Conservation (phyloP, 495 filamentous ascomycete species). For the Neurospora discreta region DNA sequence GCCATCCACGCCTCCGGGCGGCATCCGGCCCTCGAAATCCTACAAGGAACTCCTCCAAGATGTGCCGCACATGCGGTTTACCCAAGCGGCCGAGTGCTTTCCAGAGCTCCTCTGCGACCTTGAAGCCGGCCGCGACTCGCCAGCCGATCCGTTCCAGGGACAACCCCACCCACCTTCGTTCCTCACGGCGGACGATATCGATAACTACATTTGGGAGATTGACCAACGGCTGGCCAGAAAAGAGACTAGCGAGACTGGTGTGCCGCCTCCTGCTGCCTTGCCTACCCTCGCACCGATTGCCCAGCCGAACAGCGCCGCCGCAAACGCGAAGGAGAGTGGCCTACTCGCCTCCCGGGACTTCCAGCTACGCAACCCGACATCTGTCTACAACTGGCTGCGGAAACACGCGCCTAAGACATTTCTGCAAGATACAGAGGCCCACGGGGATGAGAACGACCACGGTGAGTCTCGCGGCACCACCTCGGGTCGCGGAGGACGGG, state of each 20-base stretch:
- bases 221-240: slow-evolving; percentile 52
- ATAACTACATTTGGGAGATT: slow-evolving; percentile 62
- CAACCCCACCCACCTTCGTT: slow-evolving; percentile 39
- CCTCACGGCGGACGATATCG: slow-evolving; percentile 65
- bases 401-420: slow-evolving; percentile 74
- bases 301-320: slow-evolving; percentile 17
- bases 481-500: slow-evolving; percentile 9
- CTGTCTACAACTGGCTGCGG: slow-evolving; percentile 84
- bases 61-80: slow-evolving; percentile 29
- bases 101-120: slow-evolving; percentile 32
- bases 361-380: slow-evolving; percentile 64
- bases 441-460: slow-evolving; percentile 33
- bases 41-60: slow-evolving; percentile 29
- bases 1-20: slow-evolving; percentile 13
- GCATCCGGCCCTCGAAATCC: slow-evolving; percentile 22
- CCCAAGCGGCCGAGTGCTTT: slow-evolving; percentile 26
- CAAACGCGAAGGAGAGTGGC: slow-evolving; percentile 7
- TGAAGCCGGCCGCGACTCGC: slow-evolving; percentile 24
- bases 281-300: slow-evolving; percentile 32
- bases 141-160: slow-evolving; percentile 26
- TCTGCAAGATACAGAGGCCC: slow-evolving; percentile 63
- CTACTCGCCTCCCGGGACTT: slow-evolving; percentile 35
- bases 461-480: slow-evolving; percentile 17
- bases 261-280: slow-evolving; percentile 8
- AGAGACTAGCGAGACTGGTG: background rate